These are phyloP conservation scores for Epichloe hybrida DNA, from an alignment of 2,329 filamentous ascomycete species.

Conservation along the genomic window DNA sequence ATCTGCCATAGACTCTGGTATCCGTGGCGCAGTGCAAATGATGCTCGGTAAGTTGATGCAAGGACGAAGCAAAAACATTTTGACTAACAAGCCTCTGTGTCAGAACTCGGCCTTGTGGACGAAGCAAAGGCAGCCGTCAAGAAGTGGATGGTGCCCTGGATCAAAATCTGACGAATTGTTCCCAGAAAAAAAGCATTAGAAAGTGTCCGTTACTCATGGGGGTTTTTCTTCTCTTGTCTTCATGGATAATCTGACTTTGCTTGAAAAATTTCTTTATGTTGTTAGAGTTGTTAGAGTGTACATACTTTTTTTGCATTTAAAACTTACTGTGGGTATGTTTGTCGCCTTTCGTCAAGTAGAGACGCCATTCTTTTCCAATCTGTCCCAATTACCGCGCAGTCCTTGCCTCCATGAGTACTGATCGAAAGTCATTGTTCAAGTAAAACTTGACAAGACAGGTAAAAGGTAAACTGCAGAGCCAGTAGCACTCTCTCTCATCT, in stretches of 20 bases:
- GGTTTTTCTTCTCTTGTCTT: too few species aligned
- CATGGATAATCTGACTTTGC: neutral
- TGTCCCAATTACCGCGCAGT: neutral
- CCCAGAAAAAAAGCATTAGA: too few species aligned
- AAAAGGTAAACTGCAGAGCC: too few species aligned
- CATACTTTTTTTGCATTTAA: neutral
- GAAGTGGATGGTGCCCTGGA: conserved; percentile 59
- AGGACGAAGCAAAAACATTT: neutral
- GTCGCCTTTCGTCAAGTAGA: too few species aligned
- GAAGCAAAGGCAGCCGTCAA: conserved; percentile 52
- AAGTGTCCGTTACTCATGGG: too few species aligned
- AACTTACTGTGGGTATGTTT: too few species aligned
- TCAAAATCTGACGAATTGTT: conserved; percentile 14
- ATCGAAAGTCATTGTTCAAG: too few species aligned
- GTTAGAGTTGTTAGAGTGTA: neutral
- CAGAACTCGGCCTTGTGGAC: conserved; percentile 50
- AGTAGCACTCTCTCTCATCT: too few species aligned
- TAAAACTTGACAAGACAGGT: too few species aligned
- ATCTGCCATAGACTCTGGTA: conserved; percentile 52
- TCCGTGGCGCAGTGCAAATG: conserved; percentile 51
- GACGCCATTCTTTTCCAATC: too few species aligned
- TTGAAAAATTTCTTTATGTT: neutral
- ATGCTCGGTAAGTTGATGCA: conserved; percentile 28
- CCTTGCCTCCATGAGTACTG: too few species aligned
- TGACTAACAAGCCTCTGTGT: neutral